Evolutionary conservation across 2,329 filamentous ascomycete genomes (phyloP), one percentile per base, ranked within the genome.

Genomic region (Zopfia rhizophila): DNA sequence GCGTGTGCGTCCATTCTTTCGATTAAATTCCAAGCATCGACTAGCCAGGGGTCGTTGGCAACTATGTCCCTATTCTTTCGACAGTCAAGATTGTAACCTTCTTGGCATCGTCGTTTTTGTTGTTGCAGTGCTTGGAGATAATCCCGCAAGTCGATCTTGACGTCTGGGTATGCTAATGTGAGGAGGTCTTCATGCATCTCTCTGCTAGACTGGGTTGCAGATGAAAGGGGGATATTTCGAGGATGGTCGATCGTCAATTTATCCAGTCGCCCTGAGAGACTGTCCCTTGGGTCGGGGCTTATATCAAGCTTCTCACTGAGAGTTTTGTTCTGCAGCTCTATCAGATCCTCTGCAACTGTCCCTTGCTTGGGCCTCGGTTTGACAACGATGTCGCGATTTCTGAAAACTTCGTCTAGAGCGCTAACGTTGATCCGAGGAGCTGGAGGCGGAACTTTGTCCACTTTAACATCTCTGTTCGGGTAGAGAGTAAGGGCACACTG

Each of bases 21-120:
- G 35, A 92, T 78, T 79, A 89, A 90, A 33, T 84, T 82, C 90
- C 90, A 95, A n/a, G 89, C 75, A 44, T 89, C 87, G 45, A 85
- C 81, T n/a, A 93, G 75, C 83, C 88, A 90, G 21, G 82, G 83
- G 60, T 92, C 86, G 49, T 90, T 88, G 5, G 79, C 76, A 1
- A 89, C 80, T n/a, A 92, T 81, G 5, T 79, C 72, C 51, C 82
- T 81, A 60, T 94, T 94, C 35, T 76, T 80, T 12, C 73, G 71
- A 47, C 84, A 85, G 59, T 91, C 76, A 33, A 86, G 76, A 5
- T 75, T 69, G 51, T 81, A 81, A 12, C 78, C 84, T 60, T 82
- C 81, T 46, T 76, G 74, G 58, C 83, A 85, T 11, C 84, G 77
- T 51, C 77, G 69, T 30, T 77, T 76, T 32, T 77, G 74, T 5